Evolutionary conservation across 2,329 filamentous ascomycete genomes (phyloP).

Genomic region (Fusarium torulosum): DNA sequence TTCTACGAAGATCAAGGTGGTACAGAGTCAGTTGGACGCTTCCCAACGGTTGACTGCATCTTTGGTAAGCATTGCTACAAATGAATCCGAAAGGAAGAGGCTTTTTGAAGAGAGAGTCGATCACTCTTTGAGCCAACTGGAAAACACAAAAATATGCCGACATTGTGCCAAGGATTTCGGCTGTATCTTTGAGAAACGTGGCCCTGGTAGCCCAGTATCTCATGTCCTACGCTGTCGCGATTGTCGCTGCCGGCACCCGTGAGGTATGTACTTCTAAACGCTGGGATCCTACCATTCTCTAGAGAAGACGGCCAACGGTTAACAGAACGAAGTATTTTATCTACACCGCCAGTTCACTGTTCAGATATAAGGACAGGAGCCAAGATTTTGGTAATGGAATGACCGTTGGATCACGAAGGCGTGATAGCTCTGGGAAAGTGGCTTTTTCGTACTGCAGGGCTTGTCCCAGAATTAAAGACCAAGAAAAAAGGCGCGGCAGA

Average conservation of each 20-base stretch:
- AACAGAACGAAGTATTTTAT: not conserved
- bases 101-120: not conserved
- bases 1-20: rapidly evolving
- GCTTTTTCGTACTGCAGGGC: no score
- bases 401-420: no score
- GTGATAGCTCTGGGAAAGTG: no score
- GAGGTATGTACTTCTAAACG: not conserved
- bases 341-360: not conserved
- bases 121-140: not conserved
- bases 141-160: not conserved
- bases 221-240: not conserved
- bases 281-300: rapidly evolving
- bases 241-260: not conserved
- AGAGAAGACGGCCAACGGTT: not conserved
- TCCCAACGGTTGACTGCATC: no score
- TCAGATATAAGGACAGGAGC: no score
- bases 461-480: no score
- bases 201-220: rapidly evolving
- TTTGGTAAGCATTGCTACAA: not conserved
- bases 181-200: rapidly evolving
- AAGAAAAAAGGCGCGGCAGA: no score
- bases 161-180: not conserved
- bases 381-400: no score
- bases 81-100: not conserved
- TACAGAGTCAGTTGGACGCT: not conserved